These are phyloP conservation scores for Leccinum angustisporum DNA, from an alignment of 1,284 basidiomycete genomes.

Conservation along the genomic window DNA sequence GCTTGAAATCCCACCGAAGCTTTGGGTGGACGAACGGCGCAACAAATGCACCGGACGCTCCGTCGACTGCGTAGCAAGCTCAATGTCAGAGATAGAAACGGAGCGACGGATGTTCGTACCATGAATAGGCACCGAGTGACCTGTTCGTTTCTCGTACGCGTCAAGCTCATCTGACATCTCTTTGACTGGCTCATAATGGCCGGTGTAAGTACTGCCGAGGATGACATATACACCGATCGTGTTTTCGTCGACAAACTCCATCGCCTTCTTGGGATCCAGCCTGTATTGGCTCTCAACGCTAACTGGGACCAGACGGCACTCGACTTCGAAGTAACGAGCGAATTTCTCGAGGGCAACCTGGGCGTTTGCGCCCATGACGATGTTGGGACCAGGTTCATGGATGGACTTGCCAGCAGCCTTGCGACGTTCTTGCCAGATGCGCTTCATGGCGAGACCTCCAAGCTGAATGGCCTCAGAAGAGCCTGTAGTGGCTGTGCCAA, in stretches of 20 bases:
- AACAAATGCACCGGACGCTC: slow-evolving; percentile 79
- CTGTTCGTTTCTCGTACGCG: slow-evolving; percentile 81
- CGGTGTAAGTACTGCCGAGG: slow-evolving; percentile 88
- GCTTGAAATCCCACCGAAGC: slow-evolving; percentile 82
- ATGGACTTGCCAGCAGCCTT: slow-evolving; percentile 86
- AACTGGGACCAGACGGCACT: slow-evolving; percentile 79
- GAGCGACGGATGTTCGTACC: slow-evolving; percentile 44
- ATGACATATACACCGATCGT: slow-evolving; percentile 85
- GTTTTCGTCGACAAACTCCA: slow-evolving; percentile 91
- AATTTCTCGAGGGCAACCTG: slow-evolving; percentile 91
- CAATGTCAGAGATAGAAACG: neutral
- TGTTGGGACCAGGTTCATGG: slow-evolving; percentile 79
- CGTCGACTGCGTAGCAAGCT: slow-evolving; percentile 54
- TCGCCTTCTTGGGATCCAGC: slow-evolving; percentile 80
- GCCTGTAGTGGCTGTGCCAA: slow-evolving; percentile 93
- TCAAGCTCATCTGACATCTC: slow-evolving; percentile 86
- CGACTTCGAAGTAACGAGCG: slow-evolving; percentile 90
- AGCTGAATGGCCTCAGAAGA: slow-evolving; percentile 93
- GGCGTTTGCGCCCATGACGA: slow-evolving; percentile 81
- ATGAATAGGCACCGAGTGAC: slow-evolving; percentile 82
- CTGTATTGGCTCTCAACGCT: slow-evolving; percentile 77
- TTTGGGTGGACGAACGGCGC: slow-evolving; percentile 84
- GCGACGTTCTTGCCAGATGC: slow-evolving; percentile 87
- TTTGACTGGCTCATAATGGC: slow-evolving; percentile 90
- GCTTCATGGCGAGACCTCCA: slow-evolving; percentile 93